phyloP scores from a whole-genome alignment of 2,329 filamentous ascomycete species.

The Nannizzia gypsea region DNA sequence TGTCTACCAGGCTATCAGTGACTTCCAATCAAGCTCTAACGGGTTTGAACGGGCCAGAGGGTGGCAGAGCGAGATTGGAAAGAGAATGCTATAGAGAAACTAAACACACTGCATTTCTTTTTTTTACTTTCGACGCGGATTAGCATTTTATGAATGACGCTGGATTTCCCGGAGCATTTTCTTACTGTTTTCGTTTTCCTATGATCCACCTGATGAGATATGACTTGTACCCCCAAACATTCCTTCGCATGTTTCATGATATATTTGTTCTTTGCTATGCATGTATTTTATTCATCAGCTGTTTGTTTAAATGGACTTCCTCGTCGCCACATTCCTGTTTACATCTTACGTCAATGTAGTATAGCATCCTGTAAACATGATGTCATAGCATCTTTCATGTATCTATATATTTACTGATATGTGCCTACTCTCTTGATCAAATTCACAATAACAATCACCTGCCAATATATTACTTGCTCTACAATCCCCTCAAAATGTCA shows the following conservation, averaged over 20 bases:
- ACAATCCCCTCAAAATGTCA: slow-evolving; percentile 18
- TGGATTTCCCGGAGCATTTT: background rate
- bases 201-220: background rate
- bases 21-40: slow-evolving; percentile 61
- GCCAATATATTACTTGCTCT: background rate
- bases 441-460: background rate
- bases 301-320: background rate
- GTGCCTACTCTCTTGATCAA: background rate
- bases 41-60: slow-evolving; percentile 68
- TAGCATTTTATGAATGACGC: background rate
- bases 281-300: background rate
- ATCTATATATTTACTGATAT: background rate
- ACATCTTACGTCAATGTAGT: background rate
- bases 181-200: background rate
- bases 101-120: no score
- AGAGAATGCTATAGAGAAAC: slow-evolving; percentile 44
- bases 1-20: slow-evolving; percentile 63
- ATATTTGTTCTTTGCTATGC: background rate
- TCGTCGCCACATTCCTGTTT: background rate
- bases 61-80: slow-evolving; percentile 81
- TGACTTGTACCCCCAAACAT: background rate
- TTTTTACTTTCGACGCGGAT: background rate
- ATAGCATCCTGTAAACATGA: background rate
- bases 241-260: background rate
- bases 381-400: background rate